Evolutionary conservation across 345 rosid genomes (phyloP), one percentile per base, ranked within the genome.

Genomic region (Heritiera fomes): DNA sequence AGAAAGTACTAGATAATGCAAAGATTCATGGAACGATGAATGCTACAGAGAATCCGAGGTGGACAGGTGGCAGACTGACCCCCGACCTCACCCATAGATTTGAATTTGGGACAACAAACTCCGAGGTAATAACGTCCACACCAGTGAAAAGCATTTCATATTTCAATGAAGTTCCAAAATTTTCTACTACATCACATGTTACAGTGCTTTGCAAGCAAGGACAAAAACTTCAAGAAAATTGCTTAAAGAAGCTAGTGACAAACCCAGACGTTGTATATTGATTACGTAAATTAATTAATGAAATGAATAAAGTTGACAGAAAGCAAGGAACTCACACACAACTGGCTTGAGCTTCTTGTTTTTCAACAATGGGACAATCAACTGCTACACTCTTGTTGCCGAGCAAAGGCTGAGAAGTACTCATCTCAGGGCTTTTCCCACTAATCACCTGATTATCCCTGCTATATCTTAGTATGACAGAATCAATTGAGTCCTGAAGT

Each of bases 401-500:
- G 5, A 91, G 87, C 69, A 92, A 85, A 66, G 97, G 94, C 40
- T 56, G 78, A 68, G 77, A 86, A 77, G 85, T 75, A 64, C 91
- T 77, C 71, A 69, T 70, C 56, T 71, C 17, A 71, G 59, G 68
- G 77, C 46, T 83, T 32, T 77, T 79, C 71, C 53, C 82, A 11
- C 20, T 76, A 78, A 76, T 79, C 53, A 72, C 83, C 78, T 69
- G 75, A 40, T 75, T 53, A 74, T 73, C 76, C 56, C 32, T 81
- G 66, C 78, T 61, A 81, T 73, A 83, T 30, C 71, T 79, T 80
- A 86, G 73, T 76, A 93, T 84, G 64, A 90, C 88, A 74, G 90
- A 84, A 82, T 89, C 95, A 38, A 91, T 87, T 20, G 95, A 87
- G 34, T 83, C 95, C 83, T 92, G 95, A 81, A 92, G 91, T 50